Base-by-base conservation (phyloP, 2,329 filamentous ascomycete species). In the Fusarium tanahbumbuense region DNA sequence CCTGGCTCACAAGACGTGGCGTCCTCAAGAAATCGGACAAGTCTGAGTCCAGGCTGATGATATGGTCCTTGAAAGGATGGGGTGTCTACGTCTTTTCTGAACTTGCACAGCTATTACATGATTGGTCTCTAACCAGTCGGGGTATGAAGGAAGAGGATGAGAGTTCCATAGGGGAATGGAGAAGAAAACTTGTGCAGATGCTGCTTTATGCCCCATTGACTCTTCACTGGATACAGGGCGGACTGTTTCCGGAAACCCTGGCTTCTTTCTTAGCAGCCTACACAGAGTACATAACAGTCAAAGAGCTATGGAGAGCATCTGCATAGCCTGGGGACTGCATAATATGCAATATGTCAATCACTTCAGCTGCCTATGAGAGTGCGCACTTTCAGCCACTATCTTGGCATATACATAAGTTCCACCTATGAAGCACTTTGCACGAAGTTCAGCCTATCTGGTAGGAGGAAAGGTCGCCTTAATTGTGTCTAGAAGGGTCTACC, bases 251-350 rank as follows among this genome's bases (percentile, higher is more conserved):
- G 1, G 68, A 71, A 20, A 22, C 25, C 13, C 3, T 67, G 5
- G 68, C 68, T 18, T 57, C 64, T 0, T 55, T 66, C 3, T 22
- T 71, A 20, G 50, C 60, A 15, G 57, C 68, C 2, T 71, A 71
- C 30, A 45, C 61, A 1, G 64, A 72, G 34, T 72, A 62, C 9
- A 54, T 70, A 12, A 65, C 64, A 16, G 53, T 72, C 0, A 32
- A 34, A 23, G 44, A 42, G 23, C 2, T 71, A 15, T 71, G 68
- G 68, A 69, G 30, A 8, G 64, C 56, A 1, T 47, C 47, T 8
- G 56, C 56, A n/a, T 23, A 50, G 27, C 10, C 13, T 47, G n/a
- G 32, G 6, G 13, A 23, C 7, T 13, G 5, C 18, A 37, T 2
- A 22, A 1, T 3, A 18, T 22, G 12, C 10, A 18, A 27, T 15